Percentiles rank a stretch among this genome's conserved stretches.
Conservation (phyloP, 352 stramenopile species). For the Pythium sukuiense region DNA sequence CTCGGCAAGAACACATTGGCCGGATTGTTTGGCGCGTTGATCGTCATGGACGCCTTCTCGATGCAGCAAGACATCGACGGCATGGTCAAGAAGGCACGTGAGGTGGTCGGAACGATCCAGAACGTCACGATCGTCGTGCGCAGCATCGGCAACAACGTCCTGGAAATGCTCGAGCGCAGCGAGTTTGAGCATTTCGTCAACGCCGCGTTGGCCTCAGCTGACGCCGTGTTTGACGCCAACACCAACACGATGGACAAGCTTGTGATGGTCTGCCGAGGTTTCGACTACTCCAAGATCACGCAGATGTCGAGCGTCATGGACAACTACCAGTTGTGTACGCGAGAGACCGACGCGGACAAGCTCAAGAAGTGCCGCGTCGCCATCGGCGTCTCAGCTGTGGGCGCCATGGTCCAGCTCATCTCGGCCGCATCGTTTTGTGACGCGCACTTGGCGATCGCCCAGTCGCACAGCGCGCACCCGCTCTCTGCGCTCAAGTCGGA, state of each 20-base stretch:
- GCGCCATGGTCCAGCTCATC: constrained; percentile 1
- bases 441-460: constrained; percentile 7
- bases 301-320: not conserved
- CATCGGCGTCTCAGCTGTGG: not conserved
- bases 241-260: constrained; percentile 1
- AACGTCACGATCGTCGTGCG: not conserved
- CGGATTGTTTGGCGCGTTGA: not conserved
- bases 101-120: constrained; percentile 3
- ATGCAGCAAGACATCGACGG: not conserved
- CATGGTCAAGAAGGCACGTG: not conserved
- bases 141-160: constrained; percentile 10
- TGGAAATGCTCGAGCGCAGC: not conserved
- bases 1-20: not conserved
- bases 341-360: not conserved
- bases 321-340: constrained; percentile 6
- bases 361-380: not conserved
- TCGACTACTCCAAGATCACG: constrained; percentile 8
- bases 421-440: constrained; percentile 7
- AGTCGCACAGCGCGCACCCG: constrained; percentile 12
- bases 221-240: not conserved
- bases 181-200: constrained; percentile 15
- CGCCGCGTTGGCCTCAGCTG: not conserved
- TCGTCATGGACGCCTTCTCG: not conserved
- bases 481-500: not conserved
- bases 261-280: not conserved